Evolutionary conservation across 2,329 filamentous ascomycete genomes (phyloP).

Genomic region (Penicillium sp.): DNA sequence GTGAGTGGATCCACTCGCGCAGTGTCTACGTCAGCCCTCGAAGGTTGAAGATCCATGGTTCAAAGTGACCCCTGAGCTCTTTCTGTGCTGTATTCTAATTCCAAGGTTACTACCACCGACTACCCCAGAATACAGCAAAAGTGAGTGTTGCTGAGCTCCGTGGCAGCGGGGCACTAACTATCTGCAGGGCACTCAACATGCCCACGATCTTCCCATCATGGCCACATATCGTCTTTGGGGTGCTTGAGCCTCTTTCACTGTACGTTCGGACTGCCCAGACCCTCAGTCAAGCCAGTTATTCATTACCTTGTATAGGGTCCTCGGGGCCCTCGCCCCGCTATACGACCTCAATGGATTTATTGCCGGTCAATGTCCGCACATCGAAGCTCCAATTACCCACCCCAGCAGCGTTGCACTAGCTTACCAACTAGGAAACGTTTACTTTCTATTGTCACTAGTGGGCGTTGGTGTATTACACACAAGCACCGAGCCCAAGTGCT

Average conservation of each 20-base stretch:
- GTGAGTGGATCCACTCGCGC: constrained; percentile 5
- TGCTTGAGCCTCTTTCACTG: constrained; percentile 65
- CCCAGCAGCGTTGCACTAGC: constrained; percentile 52
- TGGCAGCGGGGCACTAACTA: neutral
- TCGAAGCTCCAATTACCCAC: constrained; percentile 25
- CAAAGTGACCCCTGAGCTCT: neutral
- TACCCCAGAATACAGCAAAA: neutral
- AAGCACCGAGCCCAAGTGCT: constrained; percentile 62
- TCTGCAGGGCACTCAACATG: constrained; percentile 14
- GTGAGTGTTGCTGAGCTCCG: neutral
- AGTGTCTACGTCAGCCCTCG: constrained; percentile 11
- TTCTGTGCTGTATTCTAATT: neutral
- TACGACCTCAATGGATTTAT: constrained; percentile 59
- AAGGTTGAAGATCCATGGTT: constrained; percentile 1
- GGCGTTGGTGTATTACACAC: constrained; percentile 60
- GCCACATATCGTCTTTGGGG: constrained; percentile 61
- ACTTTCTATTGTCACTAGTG: constrained; percentile 60
- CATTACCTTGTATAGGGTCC: constrained; percentile 45
- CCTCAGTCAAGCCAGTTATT: constrained; percentile 2
- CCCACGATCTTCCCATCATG: constrained; percentile 55
- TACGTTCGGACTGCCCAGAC: constrained; percentile 36
- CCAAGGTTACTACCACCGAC: neutral
- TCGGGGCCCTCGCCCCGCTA: constrained; percentile 55
- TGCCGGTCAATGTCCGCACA: constrained; percentile 53
- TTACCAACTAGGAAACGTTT: constrained; percentile 65